Evolutionary conservation across 2,329 filamentous ascomycete genomes (phyloP), one percentile per base, ranked within the genome.

Genomic region (Ambrosiella beaveri): DNA sequence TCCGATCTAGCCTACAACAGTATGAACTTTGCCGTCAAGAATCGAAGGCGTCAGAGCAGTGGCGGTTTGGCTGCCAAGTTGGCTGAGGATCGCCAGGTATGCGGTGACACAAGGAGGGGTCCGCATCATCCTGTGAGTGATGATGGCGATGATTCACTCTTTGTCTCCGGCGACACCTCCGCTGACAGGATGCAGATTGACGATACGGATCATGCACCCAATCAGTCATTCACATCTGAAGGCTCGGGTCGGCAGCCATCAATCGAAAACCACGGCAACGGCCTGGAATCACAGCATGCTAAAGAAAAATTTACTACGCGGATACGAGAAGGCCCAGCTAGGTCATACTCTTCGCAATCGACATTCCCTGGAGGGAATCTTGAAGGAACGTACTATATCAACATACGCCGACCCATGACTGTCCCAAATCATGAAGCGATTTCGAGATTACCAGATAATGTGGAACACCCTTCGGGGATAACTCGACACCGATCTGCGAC

Each of bases 1-100:
- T 66, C 73, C 3, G 76, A 80, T 60, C 69, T 81, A 15, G 68
- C 69, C 1, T 80, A 79, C 61, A 76, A 76, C 35, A 69, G 75
- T 55, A 75, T 78, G 71, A 65, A 69, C 7, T 74, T 77, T 61
- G 66, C 27, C 27, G 27, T 75, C 19, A 27, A 41, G 9, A 17
- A 54, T 9, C 15, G 38, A 41, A n/a, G 38, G 19, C 37, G 38
- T 7, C 38, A 27, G n/a, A 47, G 19, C 37, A 41, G 7, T 3
- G 35, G 7, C 13, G 27, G 13, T 13, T 38, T 54, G 12, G 52
- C 15, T 5, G 15, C 38, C 3, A 54, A 54, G 19, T 19, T 54
- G 36, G 36, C 52, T 15, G 44, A n/a, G 15, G 47, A 51, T 51
- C 9, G 12, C 2, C 17, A n/a, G 8, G 13, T 9, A 1, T 27